phyloP scores from a whole-genome alignment of 129 eudicot genomes.

The Heracleum sosnowskyi region DNA sequence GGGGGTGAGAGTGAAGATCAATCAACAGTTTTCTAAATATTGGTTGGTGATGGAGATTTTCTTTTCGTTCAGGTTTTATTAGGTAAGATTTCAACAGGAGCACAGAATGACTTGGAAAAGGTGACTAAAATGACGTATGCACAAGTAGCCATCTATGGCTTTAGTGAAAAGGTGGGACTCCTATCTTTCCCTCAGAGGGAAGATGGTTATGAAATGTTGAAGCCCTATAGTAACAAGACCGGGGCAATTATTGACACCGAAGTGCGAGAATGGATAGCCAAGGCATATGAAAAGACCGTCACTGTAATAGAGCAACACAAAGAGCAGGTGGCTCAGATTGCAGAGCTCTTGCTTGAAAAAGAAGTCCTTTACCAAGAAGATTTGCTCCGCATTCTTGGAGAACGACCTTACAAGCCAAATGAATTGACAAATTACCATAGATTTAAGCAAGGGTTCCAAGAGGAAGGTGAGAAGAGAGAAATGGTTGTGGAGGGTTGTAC shows the following conservation, averaged over 20 bases:
- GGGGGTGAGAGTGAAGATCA: background rate
- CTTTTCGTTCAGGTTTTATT: constrained; percentile 45
- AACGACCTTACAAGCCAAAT: background rate
- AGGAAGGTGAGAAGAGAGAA: background rate
- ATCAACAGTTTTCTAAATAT: background rate
- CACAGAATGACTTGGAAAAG: constrained; percentile 86
- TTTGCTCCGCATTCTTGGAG: constrained; percentile 13
- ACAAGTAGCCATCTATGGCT: constrained; percentile 89
- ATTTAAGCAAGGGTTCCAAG: background rate
- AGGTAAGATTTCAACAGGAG: constrained; percentile 91
- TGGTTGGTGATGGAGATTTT: background rate
- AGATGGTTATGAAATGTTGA: constrained; percentile 61
- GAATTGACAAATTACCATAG: background rate
- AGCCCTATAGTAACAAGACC: constrained; percentile 91
- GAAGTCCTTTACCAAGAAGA: constrained; percentile 97
- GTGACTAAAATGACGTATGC: constrained; percentile 95
- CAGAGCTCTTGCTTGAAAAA: constrained; percentile 72
- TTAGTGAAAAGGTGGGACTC: constrained; percentile 87
- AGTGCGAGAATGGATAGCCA: constrained; percentile 83
- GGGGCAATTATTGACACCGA: constrained; percentile 75
- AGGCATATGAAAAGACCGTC: constrained; percentile 57
- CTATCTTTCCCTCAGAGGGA: constrained; percentile 81
- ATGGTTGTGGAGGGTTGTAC: background rate
- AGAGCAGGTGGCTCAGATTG: constrained; percentile 73
- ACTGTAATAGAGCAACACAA: constrained; percentile 63